A percentile compares a stretch with the other conserved stretches of the same genome.
These are phyloP conservation scores for Ganoderma resinaceum DNA, from an alignment of 1,284 basidiomycete species.

Conservation along the genomic window DNA sequence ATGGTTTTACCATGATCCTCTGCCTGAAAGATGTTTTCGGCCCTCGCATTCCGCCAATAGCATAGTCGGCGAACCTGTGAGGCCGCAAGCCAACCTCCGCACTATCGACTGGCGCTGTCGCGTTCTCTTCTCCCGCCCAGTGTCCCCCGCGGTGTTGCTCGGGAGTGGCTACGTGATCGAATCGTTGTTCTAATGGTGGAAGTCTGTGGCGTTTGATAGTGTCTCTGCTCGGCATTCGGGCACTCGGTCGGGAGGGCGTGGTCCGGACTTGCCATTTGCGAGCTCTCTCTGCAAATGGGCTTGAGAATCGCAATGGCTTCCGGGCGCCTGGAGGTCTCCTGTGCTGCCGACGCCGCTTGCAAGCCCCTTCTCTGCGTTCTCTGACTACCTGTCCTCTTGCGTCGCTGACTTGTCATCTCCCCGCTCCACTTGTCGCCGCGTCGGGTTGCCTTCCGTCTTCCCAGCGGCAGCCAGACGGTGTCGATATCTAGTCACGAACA, in stretches of 20 bases:
- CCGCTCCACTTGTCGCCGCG: background rate
- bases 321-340: background rate
- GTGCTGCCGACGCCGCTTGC: background rate
- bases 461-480: background rate
- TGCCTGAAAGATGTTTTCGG: background rate
- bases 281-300: background rate
- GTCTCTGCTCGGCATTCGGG: constrained; percentile 1
- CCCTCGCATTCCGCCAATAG: background rate
- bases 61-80: background rate
- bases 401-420: background rate
- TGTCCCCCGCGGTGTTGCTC: background rate
- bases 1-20: background rate
- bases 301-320: background rate
- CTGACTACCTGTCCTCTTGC: background rate
- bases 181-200: background rate
- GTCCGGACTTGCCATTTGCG: background rate
- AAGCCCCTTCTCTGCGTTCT: constrained; percentile 1
- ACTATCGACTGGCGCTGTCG: background rate
- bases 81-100: background rate
- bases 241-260: background rate
- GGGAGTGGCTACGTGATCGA: background rate
- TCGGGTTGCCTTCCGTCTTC: background rate
- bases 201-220: background rate
- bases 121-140: background rate
- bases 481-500: background rate